Percentiles rank a stretch among this genome's conserved stretches.
Conservation (phyloP, 208 protist genomes). For the Trypanosoma boissoni region DNA sequence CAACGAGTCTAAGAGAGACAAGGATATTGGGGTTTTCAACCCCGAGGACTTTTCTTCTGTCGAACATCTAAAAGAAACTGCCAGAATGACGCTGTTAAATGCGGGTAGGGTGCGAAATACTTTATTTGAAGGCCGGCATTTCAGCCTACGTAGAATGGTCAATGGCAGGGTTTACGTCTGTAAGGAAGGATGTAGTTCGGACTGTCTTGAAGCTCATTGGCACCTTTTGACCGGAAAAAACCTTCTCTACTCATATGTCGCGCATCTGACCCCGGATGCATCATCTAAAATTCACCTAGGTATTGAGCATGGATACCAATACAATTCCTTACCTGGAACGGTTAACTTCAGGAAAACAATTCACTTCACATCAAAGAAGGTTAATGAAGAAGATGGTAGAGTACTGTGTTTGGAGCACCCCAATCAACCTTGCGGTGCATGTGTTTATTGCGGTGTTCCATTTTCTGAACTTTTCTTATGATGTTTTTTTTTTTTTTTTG, state of each 20-base stretch:
- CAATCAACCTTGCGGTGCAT: slow-evolving; percentile 42
- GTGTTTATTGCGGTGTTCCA: slow-evolving; percentile 67
- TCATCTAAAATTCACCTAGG: slow-evolving; percentile 57
- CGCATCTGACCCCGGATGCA: slow-evolving; percentile 69
- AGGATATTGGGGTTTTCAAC: slow-evolving; percentile 20
- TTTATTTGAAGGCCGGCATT: slow-evolving; percentile 75
- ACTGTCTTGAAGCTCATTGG: slow-evolving; percentile 82
- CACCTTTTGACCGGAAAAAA: slow-evolving; percentile 69
- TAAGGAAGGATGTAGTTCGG: slow-evolving; percentile 52
- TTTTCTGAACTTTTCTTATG: slow-evolving; percentile 63
- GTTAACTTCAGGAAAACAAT: slow-evolving; percentile 71
- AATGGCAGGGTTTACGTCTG: slow-evolving; percentile 75
- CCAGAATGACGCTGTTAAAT: slow-evolving; percentile 63
- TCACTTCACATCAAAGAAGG: slow-evolving; percentile 63
- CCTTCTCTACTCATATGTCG: slow-evolving; percentile 69
- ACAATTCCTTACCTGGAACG: slow-evolving; percentile 78
- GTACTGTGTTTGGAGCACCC: slow-evolving; percentile 52
- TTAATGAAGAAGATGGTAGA: slow-evolving; percentile 34
- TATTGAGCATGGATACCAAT: slow-evolving; percentile 83
- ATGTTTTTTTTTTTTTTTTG: slow-evolving; percentile 9
- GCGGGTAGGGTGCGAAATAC: slow-evolving; percentile 70
- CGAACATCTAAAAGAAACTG: slow-evolving; percentile 32
- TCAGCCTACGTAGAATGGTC: slow-evolving; percentile 56
- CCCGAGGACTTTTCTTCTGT: slow-evolving; percentile 44
- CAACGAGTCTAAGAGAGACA: not conserved